phyloP scores from a whole-genome alignment of 2,329 filamentous ascomycete genomes.

The Talaromyces sp. region DNA sequence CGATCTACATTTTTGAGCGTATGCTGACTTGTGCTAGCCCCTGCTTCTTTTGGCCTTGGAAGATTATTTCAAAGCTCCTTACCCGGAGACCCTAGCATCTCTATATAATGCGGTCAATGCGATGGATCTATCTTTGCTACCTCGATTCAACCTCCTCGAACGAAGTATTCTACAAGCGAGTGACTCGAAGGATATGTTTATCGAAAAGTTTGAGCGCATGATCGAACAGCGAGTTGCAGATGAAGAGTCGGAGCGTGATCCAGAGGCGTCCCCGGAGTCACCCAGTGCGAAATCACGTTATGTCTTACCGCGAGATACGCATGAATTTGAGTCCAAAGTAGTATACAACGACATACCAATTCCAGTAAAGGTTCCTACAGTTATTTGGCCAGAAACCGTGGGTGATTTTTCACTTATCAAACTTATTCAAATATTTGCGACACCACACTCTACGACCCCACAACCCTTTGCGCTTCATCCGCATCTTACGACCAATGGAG shows the following conservation, averaged over 20 bases:
- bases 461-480: constrained; percentile 84
- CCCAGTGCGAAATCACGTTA: constrained; percentile 64
- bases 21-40: constrained; percentile 57
- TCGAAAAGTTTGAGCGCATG: constrained; percentile 97
- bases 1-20: constrained; percentile 1
- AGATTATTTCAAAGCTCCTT: constrained; percentile 92
- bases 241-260: constrained; percentile 46
- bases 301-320: constrained; percentile 83
- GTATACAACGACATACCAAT: constrained; percentile 96
- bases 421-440: constrained; percentile 90
- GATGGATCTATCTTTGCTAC: constrained; percentile 96
- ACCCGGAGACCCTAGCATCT: constrained; percentile 80
- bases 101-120: constrained; percentile 91
- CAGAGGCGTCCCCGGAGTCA: constrained; percentile 37
- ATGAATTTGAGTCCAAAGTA: constrained; percentile 95
- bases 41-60: constrained; percentile 86
- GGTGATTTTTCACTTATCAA: constrained; percentile 98
- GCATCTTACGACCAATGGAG: constrained; percentile 88
- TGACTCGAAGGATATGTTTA: constrained; percentile 92
- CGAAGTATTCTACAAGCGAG: constrained; percentile 82
- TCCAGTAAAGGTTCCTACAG: constrained; percentile 92
- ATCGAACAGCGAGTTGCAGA: constrained; percentile 76
- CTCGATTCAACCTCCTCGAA: constrained; percentile 78
- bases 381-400: constrained; percentile 90
- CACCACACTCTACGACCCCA: constrained; percentile 74